A percentile compares a stretch with the other conserved stretches of the same genome.
These are phyloP conservation scores for Alternaria sp. DNA, from an alignment of 2,329 filamentous ascomycete genomes.

Conservation along the genomic window DNA sequence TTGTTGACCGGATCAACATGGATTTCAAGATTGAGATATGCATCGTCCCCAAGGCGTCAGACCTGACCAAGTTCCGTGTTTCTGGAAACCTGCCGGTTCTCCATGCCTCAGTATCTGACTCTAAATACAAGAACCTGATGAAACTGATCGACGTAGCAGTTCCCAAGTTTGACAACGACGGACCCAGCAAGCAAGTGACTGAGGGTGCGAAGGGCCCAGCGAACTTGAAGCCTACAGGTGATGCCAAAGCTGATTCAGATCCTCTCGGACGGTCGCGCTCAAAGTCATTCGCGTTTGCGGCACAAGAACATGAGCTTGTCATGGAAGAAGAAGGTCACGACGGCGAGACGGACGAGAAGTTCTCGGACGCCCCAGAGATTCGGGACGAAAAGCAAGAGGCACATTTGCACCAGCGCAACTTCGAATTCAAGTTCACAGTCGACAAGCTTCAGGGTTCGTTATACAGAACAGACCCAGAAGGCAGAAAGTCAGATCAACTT, in stretches of 20 bases:
- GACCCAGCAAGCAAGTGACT: constrained; percentile 48
- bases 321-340: constrained; percentile 76
- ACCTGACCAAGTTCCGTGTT: constrained; percentile 88
- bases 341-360: constrained; percentile 68
- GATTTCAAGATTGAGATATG: constrained; percentile 96
- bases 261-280: constrained; percentile 65
- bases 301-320: constrained; percentile 77
- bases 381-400: constrained; percentile 53
- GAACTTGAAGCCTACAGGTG: constrained; percentile 49
- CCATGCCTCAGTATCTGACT: constrained; percentile 89
- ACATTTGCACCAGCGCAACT: constrained; percentile 85
- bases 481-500: constrained; percentile 76
- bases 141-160: constrained; percentile 94
- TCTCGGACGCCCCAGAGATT: constrained; percentile 72
- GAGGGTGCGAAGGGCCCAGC: constrained; percentile 48
- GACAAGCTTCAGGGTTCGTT: constrained; percentile 93
- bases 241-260: constrained; percentile 42
- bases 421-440: constrained; percentile 96
- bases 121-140: constrained; percentile 98
- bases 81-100: constrained; percentile 91
- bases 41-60: constrained; percentile 94
- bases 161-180: constrained; percentile 74
- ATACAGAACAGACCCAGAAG: constrained; percentile 83
- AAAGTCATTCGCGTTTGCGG: constrained; percentile 76
- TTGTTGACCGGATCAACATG: constrained; percentile 97